These are phyloP conservation scores for Euphrasia confusa DNA, from an alignment of 257 asterid genomes.

Conservation along the genomic window DNA sequence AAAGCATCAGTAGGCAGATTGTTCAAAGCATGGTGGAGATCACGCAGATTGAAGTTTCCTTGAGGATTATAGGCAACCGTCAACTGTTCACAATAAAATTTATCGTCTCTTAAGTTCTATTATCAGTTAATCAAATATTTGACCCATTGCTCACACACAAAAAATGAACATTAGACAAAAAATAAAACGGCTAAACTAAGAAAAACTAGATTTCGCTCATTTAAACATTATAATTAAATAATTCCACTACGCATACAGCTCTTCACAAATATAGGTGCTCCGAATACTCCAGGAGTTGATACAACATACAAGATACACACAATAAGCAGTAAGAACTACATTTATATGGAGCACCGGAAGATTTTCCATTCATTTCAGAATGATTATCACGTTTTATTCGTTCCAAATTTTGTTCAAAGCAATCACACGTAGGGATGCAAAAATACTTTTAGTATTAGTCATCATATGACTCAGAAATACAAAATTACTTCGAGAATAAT, in stretches of 20 bases:
- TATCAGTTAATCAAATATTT: slow-evolving; percentile 19
- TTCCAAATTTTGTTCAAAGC: neutral
- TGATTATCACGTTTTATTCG: slow-evolving; percentile 1
- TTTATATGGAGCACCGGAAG: neutral
- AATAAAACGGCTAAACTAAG: neutral
- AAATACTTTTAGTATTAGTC: too few relatives aligned
- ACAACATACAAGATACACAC: slow-evolving; percentile 9
- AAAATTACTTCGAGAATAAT: neutral
- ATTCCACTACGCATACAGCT: neutral
- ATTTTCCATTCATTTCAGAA: slow-evolving; percentile 7
- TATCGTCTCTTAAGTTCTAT: slow-evolving; percentile 23
- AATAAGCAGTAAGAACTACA: slow-evolving; percentile 6
- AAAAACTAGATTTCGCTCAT: slow-evolving; percentile 4
- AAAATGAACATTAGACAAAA: slow-evolving; percentile 6
- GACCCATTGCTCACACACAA: slow-evolving; percentile 6
- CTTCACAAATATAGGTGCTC: slow-evolving; percentile 4
- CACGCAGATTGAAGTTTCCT: slow-evolving; percentile 78
- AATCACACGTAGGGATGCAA: slow-evolving; percentile 3
- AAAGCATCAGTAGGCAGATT: slow-evolving; percentile 71
- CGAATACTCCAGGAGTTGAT: slow-evolving; percentile 10
- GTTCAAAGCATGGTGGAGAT: slow-evolving; percentile 81
- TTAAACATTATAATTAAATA: slow-evolving; percentile 14
- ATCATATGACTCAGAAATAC: slow-evolving; percentile 1
- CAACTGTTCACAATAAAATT: slow-evolving; percentile 46
- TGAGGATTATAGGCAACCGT: slow-evolving; percentile 82